Evolutionary conservation across 1,284 basidiomycete genomes (phyloP), one percentile per base, ranked within the genome.

Genomic region (Thecaphora frezii): DNA sequence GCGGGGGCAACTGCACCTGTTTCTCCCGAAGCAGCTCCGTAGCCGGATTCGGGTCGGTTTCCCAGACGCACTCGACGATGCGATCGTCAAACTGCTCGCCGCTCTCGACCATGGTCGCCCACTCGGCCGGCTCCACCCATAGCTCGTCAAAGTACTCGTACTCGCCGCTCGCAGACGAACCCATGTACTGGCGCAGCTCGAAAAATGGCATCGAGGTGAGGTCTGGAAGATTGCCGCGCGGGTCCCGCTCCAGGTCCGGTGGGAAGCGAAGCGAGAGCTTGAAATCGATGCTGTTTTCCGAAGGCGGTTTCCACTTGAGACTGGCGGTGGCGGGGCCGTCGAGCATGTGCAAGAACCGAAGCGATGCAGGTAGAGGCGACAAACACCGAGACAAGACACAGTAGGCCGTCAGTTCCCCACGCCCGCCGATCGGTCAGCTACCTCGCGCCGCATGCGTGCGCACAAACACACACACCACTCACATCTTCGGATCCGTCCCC

Each of bases 211-310:
- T 97, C 10, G 87, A 87, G 50, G 82, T 83, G 59, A 88, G 89
- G 74, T 98, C 92, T 0, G 91, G 89, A 71, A 66, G 54, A 19
- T 66, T 65, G 78, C 25, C 26, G 81, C 79, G 2, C 10, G 69
- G 68, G 26, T 73, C 74, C 13, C 43, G 44, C 5, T 64, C 55
- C 1, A 73, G 49, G 30, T 76, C 72, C 0, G 91, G 86, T 2
- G 94, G 93, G 78, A 98, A 99, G 36, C 91, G 87, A 19, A 99
- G 83, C 48, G 93, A 85, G 14, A 98, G 87, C 77, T 91, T 91
- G 83, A 98, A 98, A 80, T 99, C 96, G 74, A 98, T 89, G 3
- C 92, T 93, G 80, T 99, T 99, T 76, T 98, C 96, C 2, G 89
- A 90, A 3, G 96, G 93, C 1, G 94, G 93, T 80, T 99, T 99